Evolutionary conservation across 179 eudicot species (phyloP).

Genomic region (Drosera spatulata): DNA sequence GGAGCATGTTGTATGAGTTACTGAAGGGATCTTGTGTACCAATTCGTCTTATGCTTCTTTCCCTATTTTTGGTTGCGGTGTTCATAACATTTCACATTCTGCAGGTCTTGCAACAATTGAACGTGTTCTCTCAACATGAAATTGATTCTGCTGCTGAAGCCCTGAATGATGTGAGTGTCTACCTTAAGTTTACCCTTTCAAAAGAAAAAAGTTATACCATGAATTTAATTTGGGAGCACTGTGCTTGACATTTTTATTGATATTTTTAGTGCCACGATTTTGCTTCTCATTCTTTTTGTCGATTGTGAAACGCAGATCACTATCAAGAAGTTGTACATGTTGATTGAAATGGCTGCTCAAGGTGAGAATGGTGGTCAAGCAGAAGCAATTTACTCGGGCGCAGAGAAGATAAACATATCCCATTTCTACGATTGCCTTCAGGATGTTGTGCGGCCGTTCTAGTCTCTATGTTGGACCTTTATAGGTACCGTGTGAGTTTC

Average conservation of each 20-base stretch:
- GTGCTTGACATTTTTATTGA: not conserved
- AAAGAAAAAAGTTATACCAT: not conserved
- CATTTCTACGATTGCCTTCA: constrained; percentile 93
- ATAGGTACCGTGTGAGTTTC: too few relatives aligned
- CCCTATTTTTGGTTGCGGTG: not conserved
- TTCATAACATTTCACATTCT: not conserved
- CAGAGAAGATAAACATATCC: constrained; percentile 57
- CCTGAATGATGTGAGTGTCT: constrained; percentile 67
- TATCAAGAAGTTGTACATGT: constrained; percentile 83
- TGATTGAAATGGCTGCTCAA: constrained; percentile 98
- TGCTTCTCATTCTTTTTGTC: too few relatives aligned
- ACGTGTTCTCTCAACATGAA: constrained; percentile 73
- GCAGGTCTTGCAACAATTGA: constrained; percentile 69
- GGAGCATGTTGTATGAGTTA: too few relatives aligned
- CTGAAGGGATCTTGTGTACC: too few relatives aligned
- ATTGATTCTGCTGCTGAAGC: constrained; percentile 93
- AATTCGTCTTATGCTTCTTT: too few relatives aligned
- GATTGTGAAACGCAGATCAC: constrained; percentile 44
- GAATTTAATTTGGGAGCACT: not conserved
- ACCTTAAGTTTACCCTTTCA: not conserved
- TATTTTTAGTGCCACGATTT: too few relatives aligned
- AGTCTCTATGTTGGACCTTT: not conserved
- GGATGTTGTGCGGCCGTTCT: constrained; percentile 46
- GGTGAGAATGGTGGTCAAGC: constrained; percentile 87
- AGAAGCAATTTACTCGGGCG: constrained; percentile 76